These are phyloP conservation scores for Dianthus caryophyllus DNA, from an alignment of 148 eudicot genomes.

Conservation along the genomic window DNA sequence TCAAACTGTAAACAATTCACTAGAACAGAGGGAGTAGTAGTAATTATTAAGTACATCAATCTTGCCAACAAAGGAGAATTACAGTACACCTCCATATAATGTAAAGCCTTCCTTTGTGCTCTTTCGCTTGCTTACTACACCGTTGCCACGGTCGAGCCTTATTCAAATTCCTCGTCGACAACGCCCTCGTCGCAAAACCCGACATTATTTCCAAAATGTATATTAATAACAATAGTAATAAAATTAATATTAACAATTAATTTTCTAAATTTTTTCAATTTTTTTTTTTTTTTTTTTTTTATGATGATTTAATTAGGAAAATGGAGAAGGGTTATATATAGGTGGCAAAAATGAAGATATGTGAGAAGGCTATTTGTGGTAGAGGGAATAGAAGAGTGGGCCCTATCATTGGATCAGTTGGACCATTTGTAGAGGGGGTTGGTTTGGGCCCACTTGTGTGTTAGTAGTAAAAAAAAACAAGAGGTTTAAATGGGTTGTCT, in stretches of 20 bases:
- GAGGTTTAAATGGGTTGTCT: no score
- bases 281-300: no score
- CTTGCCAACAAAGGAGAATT: constrained; percentile 43
- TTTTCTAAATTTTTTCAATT: no score
- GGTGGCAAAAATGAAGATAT: constrained; percentile 1
- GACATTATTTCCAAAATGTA: background rate
- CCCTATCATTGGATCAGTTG: background rate
- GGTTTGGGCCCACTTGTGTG: no score
- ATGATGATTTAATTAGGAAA: background rate
- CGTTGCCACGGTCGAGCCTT: constrained; percentile 31
- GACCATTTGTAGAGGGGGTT: background rate
- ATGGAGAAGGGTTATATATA: constrained; percentile 5
- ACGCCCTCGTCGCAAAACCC: constrained; percentile 29
- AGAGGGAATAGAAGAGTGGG: background rate
- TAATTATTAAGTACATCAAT: constrained; percentile 20
- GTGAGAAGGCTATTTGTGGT: constrained; percentile 6
- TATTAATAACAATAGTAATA: no score
- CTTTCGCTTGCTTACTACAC: constrained; percentile 42
- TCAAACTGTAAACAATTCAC: no score
- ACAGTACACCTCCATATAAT: constrained; percentile 59
- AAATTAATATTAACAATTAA: no score
- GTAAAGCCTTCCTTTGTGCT: constrained; percentile 46
- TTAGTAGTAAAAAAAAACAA: no score
- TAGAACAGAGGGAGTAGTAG: background rate
- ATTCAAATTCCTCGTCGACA: constrained; percentile 31